Conservation (phyloP, 805 yeast genomes). For the Nakazawaea pomicola region DNA sequence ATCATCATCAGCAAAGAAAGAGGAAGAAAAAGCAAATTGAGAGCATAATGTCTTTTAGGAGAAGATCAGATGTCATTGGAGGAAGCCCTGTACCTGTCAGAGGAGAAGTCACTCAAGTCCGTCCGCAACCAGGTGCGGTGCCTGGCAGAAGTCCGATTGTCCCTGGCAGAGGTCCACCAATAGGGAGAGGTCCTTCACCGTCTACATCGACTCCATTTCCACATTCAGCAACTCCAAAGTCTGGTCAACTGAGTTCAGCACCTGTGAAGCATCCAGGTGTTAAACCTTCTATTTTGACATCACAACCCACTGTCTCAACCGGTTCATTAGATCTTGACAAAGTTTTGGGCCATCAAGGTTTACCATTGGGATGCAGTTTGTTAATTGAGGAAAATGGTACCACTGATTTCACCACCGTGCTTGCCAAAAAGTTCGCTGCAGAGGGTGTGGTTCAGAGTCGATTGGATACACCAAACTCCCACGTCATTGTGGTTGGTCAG, state of each 20-base stretch:
- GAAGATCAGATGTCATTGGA: constrained; percentile 46
- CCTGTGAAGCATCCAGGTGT: constrained; percentile 46
- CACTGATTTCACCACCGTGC: constrained; percentile 77
- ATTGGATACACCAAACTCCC: constrained; percentile 43
- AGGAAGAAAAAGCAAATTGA: neutral
- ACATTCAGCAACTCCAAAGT: neutral
- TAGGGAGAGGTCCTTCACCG: constrained; percentile 6
- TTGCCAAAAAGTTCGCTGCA: constrained; percentile 65
- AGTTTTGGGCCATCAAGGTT: constrained; percentile 72
- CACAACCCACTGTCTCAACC: constrained; percentile 73
- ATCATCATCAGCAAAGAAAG: constrained; percentile 1
- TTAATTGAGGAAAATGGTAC: constrained; percentile 80
- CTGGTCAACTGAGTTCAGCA: neutral
- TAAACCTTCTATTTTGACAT: constrained; percentile 71
- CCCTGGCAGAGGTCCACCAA: constrained; percentile 17
- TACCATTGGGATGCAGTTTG: constrained; percentile 72
- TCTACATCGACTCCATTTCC: neutral
- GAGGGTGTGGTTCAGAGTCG: constrained; percentile 73
- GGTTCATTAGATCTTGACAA: constrained; percentile 76
- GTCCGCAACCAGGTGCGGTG: constrained; percentile 1
- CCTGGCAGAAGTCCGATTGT: constrained; percentile 15
- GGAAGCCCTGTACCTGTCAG: constrained; percentile 11
- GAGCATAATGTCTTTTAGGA: constrained; percentile 49
- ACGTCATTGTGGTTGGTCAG: constrained; percentile 59
- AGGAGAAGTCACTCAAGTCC: neutral